Conservation (phyloP, 2,329 filamentous ascomycete genomes). For the Diplodia corticola region DNA sequence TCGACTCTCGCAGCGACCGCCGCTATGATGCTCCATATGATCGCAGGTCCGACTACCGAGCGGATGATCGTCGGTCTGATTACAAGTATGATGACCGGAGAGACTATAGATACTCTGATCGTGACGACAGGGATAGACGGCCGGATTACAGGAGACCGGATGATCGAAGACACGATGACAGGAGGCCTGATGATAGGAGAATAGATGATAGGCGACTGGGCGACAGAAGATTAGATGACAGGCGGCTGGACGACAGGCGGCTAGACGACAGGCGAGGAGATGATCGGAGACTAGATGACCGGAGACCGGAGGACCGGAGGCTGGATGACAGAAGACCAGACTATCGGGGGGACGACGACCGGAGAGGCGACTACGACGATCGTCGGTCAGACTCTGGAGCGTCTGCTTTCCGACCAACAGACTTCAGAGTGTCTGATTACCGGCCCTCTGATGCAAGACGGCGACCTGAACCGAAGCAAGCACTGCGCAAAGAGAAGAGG, state of each 20-base stretch:
- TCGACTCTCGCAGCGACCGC: constrained; percentile 17
- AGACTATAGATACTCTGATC: constrained; percentile 21
- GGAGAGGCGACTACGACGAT: constrained; percentile 18
- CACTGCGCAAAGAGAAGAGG: constrained; percentile 53
- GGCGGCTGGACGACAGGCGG: constrained; percentile 34
- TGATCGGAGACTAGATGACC: constrained; percentile 43
- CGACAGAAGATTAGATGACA: constrained; percentile 34
- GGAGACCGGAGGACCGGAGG: constrained; percentile 37
- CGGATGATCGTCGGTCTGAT: constrained; percentile 39
- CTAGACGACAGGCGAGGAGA: constrained; percentile 28
- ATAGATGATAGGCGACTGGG: constrained; percentile 8
- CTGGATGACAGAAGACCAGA: constrained; percentile 33
- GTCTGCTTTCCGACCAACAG: constrained; percentile 20
- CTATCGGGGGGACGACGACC: constrained; percentile 22
- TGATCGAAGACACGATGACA: constrained; percentile 39
- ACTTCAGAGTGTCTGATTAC: constrained; percentile 23
- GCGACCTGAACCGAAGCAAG: constrained; percentile 34
- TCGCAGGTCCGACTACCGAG: constrained; percentile 35
- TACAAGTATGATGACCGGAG: constrained; percentile 26
- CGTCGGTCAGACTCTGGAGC: constrained; percentile 15
- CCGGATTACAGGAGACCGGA: constrained; percentile 22
- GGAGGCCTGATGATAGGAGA: constrained; percentile 23
- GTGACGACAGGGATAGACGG: constrained; percentile 26
- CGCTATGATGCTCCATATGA: constrained; percentile 21
- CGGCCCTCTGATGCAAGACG: constrained; percentile 29